These are phyloP conservation scores for Perilla frutescens DNA, from an alignment of 257 asterid genomes.

Conservation along the genomic window DNA sequence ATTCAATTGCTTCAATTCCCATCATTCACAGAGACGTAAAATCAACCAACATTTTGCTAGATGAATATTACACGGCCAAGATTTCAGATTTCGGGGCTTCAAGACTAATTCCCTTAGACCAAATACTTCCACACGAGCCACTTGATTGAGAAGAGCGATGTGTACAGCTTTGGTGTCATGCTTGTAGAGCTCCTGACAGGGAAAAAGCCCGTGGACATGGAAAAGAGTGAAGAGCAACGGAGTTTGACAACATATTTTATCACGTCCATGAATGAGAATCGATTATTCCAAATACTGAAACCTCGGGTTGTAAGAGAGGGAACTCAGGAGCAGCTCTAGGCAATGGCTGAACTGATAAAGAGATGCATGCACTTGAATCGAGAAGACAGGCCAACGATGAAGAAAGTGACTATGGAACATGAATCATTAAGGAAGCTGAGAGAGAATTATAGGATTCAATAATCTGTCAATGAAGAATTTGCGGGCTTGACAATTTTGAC, in stretches of 20 bases:
- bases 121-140: constrained; percentile 70
- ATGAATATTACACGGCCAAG: constrained; percentile 60
- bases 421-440: no score
- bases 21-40: constrained; percentile 74
- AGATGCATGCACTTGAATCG: no score
- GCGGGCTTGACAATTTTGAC: no score
- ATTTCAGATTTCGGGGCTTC: constrained; percentile 86
- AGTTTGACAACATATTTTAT: constrained; percentile 56
- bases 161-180: constrained; percentile 78
- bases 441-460: no score
- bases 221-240: constrained; percentile 48
- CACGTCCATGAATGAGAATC: constrained; percentile 49
- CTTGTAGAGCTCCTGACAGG: constrained; percentile 71
- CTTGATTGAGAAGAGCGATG: constrained; percentile 77
- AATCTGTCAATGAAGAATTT: no score
- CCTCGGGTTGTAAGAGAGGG: constrained; percentile 67
- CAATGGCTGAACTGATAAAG: constrained; percentile 27
- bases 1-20: constrained; percentile 62
- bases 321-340: constrained; percentile 57
- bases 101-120: constrained; percentile 46
- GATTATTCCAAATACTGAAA: constrained; percentile 63
- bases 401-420: no score
- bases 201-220: constrained; percentile 57
- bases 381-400: no score
- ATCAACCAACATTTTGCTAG: constrained; percentile 68